Conservation (phyloP, 2,329 filamentous ascomycete species). For the Aureobasidium sp. region DNA sequence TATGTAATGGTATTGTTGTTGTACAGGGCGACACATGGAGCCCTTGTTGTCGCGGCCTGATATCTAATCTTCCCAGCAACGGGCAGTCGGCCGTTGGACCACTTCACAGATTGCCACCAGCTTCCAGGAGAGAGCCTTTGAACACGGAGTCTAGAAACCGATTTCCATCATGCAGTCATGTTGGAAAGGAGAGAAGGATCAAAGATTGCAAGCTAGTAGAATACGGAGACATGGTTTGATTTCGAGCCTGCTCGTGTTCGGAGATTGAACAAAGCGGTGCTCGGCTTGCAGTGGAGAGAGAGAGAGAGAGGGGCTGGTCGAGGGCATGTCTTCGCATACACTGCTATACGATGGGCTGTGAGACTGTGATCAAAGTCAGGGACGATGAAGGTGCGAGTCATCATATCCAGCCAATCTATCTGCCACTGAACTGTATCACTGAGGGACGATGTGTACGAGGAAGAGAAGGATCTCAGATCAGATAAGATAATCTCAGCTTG, state of each 20-base stretch:
- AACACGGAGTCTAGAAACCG: not conserved
- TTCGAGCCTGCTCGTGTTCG: not conserved
- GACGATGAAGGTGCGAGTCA: not conserved
- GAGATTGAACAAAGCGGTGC: not conserved
- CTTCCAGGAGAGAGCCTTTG: not conserved
- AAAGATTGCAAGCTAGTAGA: not conserved
- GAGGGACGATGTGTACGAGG: not conserved
- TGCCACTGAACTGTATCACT: not conserved
- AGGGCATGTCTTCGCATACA: not conserved
- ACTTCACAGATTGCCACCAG: conserved; percentile 1
- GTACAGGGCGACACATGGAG: not conserved
- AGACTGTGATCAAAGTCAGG: not conserved
- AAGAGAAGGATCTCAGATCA: not conserved
- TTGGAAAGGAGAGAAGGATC: not conserved
- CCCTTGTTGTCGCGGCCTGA: not conserved
- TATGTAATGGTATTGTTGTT: not conserved
- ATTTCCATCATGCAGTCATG: not conserved
- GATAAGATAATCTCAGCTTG: conserved; percentile 1
- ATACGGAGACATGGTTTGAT: not conserved
- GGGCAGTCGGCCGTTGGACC: conserved; percentile 1
- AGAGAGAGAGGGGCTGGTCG: not conserved
- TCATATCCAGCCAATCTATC: conserved; percentile 6
- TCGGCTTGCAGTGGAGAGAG: not conserved
- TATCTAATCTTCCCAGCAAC: conserved; percentile 7
- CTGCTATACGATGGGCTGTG: not conserved